phyloP scores from a whole-genome alignment of 2,329 filamentous ascomycete species.

The Pyricularia sp. region DNA sequence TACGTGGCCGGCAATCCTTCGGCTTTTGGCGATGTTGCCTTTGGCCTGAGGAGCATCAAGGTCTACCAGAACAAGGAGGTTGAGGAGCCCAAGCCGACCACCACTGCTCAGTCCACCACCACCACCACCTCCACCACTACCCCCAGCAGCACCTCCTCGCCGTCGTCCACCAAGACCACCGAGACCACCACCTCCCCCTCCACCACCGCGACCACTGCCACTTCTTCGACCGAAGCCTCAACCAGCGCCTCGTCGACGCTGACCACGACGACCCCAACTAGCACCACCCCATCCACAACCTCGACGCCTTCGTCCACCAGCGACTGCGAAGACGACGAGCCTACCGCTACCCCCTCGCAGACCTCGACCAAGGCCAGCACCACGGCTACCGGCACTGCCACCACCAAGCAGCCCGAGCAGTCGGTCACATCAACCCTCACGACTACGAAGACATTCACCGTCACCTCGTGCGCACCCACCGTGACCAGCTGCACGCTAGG shows the following conservation, averaged over 20 bases:
- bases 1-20: constrained; percentile 27
- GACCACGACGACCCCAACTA: neutral
- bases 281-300: neutral
- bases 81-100: neutral
- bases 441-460: neutral
- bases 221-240: neutral
- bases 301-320: too few relatives aligned
- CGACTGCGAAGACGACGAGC: too few relatives aligned
- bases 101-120: constrained; percentile 6
- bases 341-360: too few relatives aligned
- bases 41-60: constrained; percentile 34
- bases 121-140: constrained; percentile 10
- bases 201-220: constrained; percentile 3
- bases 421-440: neutral
- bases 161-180: constrained; percentile 5
- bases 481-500: neutral
- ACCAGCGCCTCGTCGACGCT: constrained; percentile 4
- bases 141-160: constrained; percentile 6
- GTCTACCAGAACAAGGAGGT: constrained; percentile 18
- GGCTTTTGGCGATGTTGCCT: constrained; percentile 26
- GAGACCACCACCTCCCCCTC: neutral
- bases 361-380: neutral
- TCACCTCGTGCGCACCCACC: neutral
- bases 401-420: neutral
- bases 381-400: neutral